Evolutionary conservation across 306 rosid species (phyloP).

Genomic region (Pyrus betulifolia): DNA sequence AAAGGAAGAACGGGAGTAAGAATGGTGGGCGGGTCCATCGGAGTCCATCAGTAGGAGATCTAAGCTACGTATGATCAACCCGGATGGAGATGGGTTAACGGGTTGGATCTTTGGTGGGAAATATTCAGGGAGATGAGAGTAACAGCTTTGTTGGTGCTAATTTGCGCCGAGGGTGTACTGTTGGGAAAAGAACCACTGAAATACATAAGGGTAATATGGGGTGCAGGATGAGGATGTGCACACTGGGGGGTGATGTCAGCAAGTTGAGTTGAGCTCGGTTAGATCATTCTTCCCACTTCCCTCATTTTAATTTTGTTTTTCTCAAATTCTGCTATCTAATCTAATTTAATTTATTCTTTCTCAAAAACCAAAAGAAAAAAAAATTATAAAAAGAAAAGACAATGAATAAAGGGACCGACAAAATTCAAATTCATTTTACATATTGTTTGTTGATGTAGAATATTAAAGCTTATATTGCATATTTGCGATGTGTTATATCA

Average conservation of each 20-base stretch:
- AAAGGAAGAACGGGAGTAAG: constrained; percentile 11
- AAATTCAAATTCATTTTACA: too few species aligned
- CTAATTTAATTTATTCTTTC: not conserved
- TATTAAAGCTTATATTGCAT: too few species aligned
- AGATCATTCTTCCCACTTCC: not conserved
- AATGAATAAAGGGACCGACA: not conserved
- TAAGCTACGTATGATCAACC: constrained; percentile 28
- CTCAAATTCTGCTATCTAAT: not conserved
- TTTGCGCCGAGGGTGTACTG: not conserved
- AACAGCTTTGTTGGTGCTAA: not conserved
- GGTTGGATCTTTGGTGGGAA: not conserved
- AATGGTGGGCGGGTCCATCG: constrained; percentile 19
- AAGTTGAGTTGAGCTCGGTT: not conserved
- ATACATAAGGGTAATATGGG: not conserved
- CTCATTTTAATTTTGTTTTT: not conserved
- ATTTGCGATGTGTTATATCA: too few species aligned
- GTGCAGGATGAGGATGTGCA: not conserved
- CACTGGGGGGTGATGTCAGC: not conserved
- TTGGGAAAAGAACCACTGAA: not conserved
- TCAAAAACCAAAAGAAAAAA: not conserved
- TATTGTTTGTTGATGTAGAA: not conserved
- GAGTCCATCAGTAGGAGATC: constrained; percentile 27
- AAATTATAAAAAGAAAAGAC: not conserved
- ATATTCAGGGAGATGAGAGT: not conserved
- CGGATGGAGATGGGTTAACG: not conserved